A percentile compares a stretch with the other conserved stretches of the same genome.
phyloP scores from a whole-genome alignment of 768 basidiomycete species.

The Trametes maxima region DNA sequence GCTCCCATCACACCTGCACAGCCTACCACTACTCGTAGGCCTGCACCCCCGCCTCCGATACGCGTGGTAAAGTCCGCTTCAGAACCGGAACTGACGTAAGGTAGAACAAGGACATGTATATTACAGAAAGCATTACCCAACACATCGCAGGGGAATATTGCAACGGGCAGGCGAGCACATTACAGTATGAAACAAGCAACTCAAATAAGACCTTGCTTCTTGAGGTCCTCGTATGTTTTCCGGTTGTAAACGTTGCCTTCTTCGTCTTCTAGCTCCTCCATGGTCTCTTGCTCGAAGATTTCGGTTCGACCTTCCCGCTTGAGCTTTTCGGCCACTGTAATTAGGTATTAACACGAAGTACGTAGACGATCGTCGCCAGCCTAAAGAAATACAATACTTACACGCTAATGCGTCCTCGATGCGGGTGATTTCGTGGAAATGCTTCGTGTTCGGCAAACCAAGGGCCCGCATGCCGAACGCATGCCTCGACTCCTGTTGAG shows the following conservation, averaged over 20 bases:
- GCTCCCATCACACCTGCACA: slow-evolving; percentile 55
- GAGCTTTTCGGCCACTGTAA: slow-evolving; percentile 90
- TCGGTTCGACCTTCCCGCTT: slow-evolving; percentile 97
- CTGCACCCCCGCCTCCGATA: slow-evolving; percentile 52
- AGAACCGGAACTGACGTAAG: slow-evolving; percentile 3
- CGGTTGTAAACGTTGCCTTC: slow-evolving; percentile 98
- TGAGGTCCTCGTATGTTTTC: slow-evolving; percentile 97
- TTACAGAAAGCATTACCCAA: slow-evolving; percentile 3
- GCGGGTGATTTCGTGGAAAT: slow-evolving; percentile 97
- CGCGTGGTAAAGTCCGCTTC: slow-evolving; percentile 32
- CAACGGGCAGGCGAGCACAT: slow-evolving; percentile 1
- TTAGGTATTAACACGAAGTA: neutral
- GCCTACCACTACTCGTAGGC: slow-evolving; percentile 32
- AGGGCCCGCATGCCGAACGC: slow-evolving; percentile 98
- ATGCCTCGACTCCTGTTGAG: slow-evolving; percentile 81
- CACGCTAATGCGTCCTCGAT: slow-evolving; percentile 95
- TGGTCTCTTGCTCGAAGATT: slow-evolving; percentile 89
- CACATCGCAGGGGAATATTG: neutral
- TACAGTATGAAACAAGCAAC: slow-evolving; percentile 10
- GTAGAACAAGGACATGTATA: slow-evolving; percentile 15
- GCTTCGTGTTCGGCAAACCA: slow-evolving; percentile 96
- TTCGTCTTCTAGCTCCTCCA: slow-evolving; percentile 97
- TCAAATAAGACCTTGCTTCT: slow-evolving; percentile 90
- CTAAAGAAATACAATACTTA: slow-evolving; percentile 52
- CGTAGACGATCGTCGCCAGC: neutral